These are phyloP conservation scores for Apocynum venetum DNA, from an alignment of 257 asterid genomes.

Conservation along the genomic window DNA sequence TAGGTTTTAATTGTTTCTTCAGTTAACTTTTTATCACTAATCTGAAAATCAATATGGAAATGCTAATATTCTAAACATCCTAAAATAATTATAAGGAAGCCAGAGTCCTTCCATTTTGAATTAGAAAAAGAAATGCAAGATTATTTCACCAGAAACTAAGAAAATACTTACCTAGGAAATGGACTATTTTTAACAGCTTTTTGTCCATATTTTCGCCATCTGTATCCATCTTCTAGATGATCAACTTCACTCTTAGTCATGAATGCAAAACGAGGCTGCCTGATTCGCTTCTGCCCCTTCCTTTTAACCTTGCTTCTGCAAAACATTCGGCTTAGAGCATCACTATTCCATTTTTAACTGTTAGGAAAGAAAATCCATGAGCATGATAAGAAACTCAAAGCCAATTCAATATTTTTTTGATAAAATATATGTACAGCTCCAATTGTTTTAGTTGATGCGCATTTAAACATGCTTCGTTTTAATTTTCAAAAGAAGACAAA, in stretches of 20 bases:
- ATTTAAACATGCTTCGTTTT: background rate
- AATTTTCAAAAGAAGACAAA: background rate
- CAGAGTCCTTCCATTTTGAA: background rate
- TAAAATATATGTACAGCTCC: background rate
- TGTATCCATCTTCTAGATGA: constrained; percentile 86
- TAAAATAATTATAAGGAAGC: background rate
- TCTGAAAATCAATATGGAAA: background rate
- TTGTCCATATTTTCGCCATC: constrained; percentile 94
- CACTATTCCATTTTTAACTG: background rate
- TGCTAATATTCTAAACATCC: background rate
- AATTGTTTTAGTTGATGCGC: background rate
- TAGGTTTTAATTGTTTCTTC: background rate
- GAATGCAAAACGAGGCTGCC: constrained; percentile 73
- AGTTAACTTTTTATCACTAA: background rate
- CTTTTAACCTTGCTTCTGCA: constrained; percentile 62
- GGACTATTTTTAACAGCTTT: constrained; percentile 85
- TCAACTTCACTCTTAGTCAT: constrained; percentile 86
- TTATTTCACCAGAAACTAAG: background rate
- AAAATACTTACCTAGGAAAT: constrained; percentile 49
- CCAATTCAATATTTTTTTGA: background rate
- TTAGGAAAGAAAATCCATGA: background rate
- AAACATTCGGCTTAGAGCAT: constrained; percentile 12
- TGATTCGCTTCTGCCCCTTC: constrained; percentile 61
- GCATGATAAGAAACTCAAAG: background rate
- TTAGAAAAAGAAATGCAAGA: background rate